Base-by-base conservation (phyloP, 176 grass and related monocot genomes). In the Ampelocalamus luodianensis region DNA sequence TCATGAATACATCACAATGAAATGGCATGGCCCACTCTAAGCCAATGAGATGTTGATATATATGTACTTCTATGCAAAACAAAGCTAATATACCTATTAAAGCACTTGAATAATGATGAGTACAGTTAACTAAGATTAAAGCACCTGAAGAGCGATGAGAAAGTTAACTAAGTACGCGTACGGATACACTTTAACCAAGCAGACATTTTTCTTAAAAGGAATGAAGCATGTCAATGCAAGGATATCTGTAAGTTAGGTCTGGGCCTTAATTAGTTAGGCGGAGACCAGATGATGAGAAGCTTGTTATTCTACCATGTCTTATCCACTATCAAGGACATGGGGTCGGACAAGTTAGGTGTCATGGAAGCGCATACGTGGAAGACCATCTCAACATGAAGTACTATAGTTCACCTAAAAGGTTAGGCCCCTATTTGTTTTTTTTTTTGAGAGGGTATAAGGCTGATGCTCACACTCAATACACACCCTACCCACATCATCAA, bases 341-440 rank as follows among this genome's bases (percentile, higher is more conserved):
- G 79, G 67, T 48, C 61, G 40, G 68, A 83, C 67, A 79, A 36
- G 65, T 60, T 83, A 62, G 79, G 89, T 75, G 74, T 8, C 15
- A 73, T n/a, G 32, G 80, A 24, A 44, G 7, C 7, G 20, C 59
- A 87, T 77, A 87, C 80, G 85, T 90, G 89, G 56, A 77, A 43
- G 37, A 83, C 69, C 32, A 42, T 79, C 68, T 66, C 74, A 79
- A 44, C 74, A 51, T 17, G 11, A n/a, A 36, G 44, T 3, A 46
- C 55, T 54, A 53, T 81, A 83, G 79, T 79, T 84, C 84, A 73
- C 75, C 58, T 73, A 83, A 83, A 87, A 60, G n/a, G n/a, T 29
- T 77, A 0, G 20, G 6, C 40, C 76, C 27, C 29, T 29, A 1
- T 29, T 0, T 29, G 29, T 29, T 1, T 29, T 1, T 1, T 29